phyloP scores from a whole-genome alignment of 2,329 filamentous ascomycete genomes.

The Colletotrichum eremochloae region DNA sequence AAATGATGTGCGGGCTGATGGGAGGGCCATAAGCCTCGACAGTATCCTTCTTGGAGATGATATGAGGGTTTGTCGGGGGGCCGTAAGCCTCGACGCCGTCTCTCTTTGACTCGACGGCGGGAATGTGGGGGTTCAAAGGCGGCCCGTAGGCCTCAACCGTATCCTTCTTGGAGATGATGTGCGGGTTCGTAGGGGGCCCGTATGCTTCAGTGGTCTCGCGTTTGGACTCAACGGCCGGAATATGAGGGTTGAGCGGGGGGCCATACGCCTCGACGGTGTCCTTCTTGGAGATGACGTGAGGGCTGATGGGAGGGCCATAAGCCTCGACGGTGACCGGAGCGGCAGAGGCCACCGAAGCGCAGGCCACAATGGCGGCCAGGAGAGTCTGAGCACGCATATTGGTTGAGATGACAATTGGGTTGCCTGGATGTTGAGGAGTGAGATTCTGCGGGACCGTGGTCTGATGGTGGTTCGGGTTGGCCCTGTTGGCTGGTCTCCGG shows the following conservation, averaged over 20 bases:
- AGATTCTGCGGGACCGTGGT: background rate
- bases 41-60: slow-evolving; percentile 19
- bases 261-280: slow-evolving; percentile 31
- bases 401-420: background rate
- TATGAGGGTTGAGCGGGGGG: slow-evolving; percentile 25
- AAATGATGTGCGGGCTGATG: slow-evolving; percentile 27
- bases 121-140: slow-evolving; percentile 30
- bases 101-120: slow-evolving; percentile 5
- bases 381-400: slow-evolving; percentile 28
- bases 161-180: slow-evolving; percentile 24
- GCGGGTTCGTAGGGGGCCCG: slow-evolving; percentile 25
- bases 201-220: slow-evolving; percentile 21
- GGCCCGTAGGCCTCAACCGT: slow-evolving; percentile 28
- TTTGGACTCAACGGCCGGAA: slow-evolving; percentile 6
- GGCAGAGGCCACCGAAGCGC: slow-evolving; percentile 12
- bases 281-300: slow-evolving; percentile 14
- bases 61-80: slow-evolving; percentile 29
- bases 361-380: slow-evolving; percentile 25
- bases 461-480: background rate
- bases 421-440: background rate
- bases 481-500: background rate
- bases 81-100: slow-evolving; percentile 32
- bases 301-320: slow-evolving; percentile 29
- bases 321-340: slow-evolving; percentile 25
- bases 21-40: slow-evolving; percentile 30